phyloP scores from a whole-genome alignment of 768 basidiomycete genomes.

The Mycena venus region DNA sequence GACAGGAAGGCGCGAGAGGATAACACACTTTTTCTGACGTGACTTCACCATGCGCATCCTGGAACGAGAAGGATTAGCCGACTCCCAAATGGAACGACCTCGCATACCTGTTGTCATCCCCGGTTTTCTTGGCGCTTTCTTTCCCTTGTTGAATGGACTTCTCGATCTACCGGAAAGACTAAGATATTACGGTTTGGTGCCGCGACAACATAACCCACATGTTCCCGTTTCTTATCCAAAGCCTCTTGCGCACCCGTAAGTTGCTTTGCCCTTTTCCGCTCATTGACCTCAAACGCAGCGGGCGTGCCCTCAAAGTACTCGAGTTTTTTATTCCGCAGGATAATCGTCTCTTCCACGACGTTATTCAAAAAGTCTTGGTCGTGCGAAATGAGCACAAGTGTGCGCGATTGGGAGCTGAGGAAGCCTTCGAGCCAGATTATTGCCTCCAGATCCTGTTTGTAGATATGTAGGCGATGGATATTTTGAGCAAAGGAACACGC shows the following conservation, averaged over 20 bases:
- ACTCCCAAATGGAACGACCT: background rate
- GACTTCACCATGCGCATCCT: constrained; percentile 63
- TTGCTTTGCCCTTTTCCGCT: constrained; percentile 59
- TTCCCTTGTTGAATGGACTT: constrained; percentile 67
- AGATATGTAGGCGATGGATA: background rate
- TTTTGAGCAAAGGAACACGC: background rate
- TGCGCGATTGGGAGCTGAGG: constrained; percentile 57
- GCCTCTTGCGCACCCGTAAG: constrained; percentile 59
- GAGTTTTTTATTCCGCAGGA: constrained; percentile 67
- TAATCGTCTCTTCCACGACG: constrained; percentile 72
- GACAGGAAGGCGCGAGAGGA: constrained; percentile 43
- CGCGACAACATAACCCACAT: constrained; percentile 21
- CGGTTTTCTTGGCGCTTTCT: constrained; percentile 65
- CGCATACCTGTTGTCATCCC: constrained; percentile 67
- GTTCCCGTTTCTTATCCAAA: constrained; percentile 58
- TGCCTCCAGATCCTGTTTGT: constrained; percentile 58
- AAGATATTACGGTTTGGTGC: background rate
- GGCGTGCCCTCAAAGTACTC: constrained; percentile 71
- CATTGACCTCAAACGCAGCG: constrained; percentile 61
- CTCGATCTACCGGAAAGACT: constrained; percentile 54
- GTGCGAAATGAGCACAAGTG: constrained; percentile 75
- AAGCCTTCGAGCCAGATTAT: constrained; percentile 69
- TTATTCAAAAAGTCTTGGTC: constrained; percentile 73
- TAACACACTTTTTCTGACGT: constrained; percentile 68
- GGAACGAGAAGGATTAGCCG: constrained; percentile 27